Conservation (phyloP, 805 yeast species). For the Cyberlindnera amylophila region DNA sequence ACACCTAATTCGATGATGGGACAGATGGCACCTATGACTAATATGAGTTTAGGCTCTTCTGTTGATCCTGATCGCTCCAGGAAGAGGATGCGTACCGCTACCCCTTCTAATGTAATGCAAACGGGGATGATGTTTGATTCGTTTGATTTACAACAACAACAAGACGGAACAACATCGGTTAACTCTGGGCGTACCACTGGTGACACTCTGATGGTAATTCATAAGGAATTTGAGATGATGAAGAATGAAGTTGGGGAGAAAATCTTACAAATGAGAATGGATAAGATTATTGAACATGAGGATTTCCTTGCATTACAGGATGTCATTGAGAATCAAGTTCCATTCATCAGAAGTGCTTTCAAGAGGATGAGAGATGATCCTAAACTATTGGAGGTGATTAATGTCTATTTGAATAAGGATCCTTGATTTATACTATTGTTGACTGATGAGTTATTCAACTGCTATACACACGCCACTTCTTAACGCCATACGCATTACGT, state of each 20-base stretch:
- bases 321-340: conserved; percentile 17
- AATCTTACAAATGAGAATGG: conserved; percentile 17
- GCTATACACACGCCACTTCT: no score
- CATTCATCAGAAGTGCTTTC: conserved; percentile 22
- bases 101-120: conserved; percentile 8
- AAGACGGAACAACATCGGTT: neutral
- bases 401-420: conserved; percentile 19
- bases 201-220: conserved; percentile 21
- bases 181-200: conserved; percentile 15
- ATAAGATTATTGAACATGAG: conserved; percentile 15
- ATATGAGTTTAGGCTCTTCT: conserved; percentile 3
- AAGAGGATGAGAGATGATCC: conserved; percentile 20
- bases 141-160: conserved; percentile 8
- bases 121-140: conserved; percentile 10
- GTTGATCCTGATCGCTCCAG: conserved; percentile 6
- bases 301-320: conserved; percentile 21
- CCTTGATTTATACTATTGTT: neutral
- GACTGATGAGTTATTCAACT: neutral
- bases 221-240: conserved; percentile 23
- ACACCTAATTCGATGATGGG: conserved; percentile 7
- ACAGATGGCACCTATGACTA: conserved; percentile 3
- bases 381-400: conserved; percentile 21
- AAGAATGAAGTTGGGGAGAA: conserved; percentile 20
- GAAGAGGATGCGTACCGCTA: conserved; percentile 8
- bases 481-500: no score